Conservation (phyloP, 768 basidiomycete genomes). For the Infundibulicybe gibba region DNA sequence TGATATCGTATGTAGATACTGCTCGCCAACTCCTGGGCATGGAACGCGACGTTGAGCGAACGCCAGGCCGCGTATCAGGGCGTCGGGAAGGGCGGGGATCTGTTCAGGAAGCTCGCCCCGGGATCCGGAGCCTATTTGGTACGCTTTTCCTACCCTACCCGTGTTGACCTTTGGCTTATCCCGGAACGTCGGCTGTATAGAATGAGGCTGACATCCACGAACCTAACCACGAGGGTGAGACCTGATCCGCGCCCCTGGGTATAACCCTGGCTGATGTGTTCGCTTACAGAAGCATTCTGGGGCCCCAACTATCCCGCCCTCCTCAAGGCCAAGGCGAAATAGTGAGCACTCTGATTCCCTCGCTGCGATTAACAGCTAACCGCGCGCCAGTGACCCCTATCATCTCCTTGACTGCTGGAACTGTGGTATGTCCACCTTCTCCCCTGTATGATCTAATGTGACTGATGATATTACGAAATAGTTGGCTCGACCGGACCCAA, state of each 20-base stretch:
- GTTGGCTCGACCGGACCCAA: too few relatives aligned
- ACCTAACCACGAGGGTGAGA: not conserved
- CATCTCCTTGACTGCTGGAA: not conserved
- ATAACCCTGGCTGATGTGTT: not conserved
- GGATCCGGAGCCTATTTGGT: too few relatives aligned
- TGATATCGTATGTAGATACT: too few relatives aligned
- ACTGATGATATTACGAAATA: too few relatives aligned
- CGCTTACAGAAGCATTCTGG: not conserved
- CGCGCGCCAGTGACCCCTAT: not conserved
- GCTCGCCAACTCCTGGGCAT: not conserved
- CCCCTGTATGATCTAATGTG: too few relatives aligned
- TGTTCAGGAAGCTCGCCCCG: not conserved
- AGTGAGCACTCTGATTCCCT: not conserved
- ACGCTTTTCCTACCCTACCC: too few relatives aligned
- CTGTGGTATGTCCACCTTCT: not conserved
- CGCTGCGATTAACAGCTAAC: not conserved
- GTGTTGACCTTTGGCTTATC: too few relatives aligned
- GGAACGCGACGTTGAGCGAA: not conserved
- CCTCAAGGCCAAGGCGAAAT: not conserved
- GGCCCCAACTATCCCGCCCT: not conserved
- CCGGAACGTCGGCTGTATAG: not conserved
- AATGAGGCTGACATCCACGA: not conserved
- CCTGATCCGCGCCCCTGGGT: not conserved
- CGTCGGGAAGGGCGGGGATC: not conserved
- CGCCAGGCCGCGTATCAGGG: not conserved